Evolutionary conservation across 2,329 filamentous ascomycete genomes (phyloP).

Genomic region (Lasiodiplodia sp.): DNA sequence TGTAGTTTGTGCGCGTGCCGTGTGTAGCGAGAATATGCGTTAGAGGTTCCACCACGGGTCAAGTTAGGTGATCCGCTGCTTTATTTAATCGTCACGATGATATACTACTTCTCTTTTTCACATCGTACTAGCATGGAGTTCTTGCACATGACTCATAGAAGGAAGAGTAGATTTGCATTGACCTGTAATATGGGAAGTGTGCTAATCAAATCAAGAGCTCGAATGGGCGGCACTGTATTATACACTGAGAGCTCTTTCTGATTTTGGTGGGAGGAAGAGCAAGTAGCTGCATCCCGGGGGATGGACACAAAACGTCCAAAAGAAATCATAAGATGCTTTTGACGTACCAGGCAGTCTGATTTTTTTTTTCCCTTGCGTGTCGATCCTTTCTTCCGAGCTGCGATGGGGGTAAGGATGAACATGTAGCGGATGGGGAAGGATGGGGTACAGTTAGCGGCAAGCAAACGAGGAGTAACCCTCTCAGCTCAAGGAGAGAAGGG

Average conservation of each 20-base stretch:
- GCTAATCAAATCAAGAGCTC: conserved; percentile 1
- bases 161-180: conserved; percentile 22
- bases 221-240: neutral
- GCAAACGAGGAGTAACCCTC: neutral
- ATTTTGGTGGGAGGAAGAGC: neutral
- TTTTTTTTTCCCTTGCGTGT: neutral
- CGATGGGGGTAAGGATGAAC: neutral
- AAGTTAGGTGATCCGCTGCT: conserved; percentile 69
- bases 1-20: conserved; percentile 29
- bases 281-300: conserved; percentile 11
- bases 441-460: neutral
- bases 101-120: neutral
- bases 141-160: neutral
- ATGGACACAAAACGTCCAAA: conserved; percentile 10
- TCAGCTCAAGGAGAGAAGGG: neutral
- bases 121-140: neutral
- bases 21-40: neutral
- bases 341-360: conserved; percentile 22
- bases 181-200: neutral
- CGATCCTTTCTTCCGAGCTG: neutral
- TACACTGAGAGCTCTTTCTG: neutral
- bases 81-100: conserved; percentile 4
- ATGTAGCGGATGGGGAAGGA: neutral
- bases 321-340: conserved; percentile 20
- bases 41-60: conserved; percentile 52